Percentiles rank a stretch among this genome's conserved stretches.
phyloP scores from a whole-genome alignment of 352 stramenopile genomes.

The Phytophthora niederhauseri region DNA sequence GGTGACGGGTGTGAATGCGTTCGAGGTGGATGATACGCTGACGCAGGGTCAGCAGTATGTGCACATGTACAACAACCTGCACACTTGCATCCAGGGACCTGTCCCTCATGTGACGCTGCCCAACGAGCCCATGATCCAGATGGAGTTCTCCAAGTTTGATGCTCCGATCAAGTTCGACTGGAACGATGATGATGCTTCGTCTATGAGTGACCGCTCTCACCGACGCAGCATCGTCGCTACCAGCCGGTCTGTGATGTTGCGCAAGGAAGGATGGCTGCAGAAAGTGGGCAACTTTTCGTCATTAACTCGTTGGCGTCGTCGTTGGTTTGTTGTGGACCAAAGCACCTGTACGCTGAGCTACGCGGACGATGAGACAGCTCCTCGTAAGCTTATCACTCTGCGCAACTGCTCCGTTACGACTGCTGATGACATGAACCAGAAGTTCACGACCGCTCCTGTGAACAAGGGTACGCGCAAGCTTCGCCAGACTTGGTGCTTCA shows the following conservation, averaged over 20 bases:
- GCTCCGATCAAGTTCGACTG: conserved; percentile 73
- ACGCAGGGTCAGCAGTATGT: conserved; percentile 64
- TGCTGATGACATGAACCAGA: conserved; percentile 85
- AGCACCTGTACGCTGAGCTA: conserved; percentile 76
- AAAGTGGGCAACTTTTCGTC: conserved; percentile 70
- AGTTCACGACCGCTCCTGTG: conserved; percentile 84
- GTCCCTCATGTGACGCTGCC: conserved; percentile 68
- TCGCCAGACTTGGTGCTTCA: conserved; percentile 88
- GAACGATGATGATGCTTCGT: conserved; percentile 30
- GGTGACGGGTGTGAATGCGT: conserved; percentile 78
- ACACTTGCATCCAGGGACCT: conserved; percentile 63
- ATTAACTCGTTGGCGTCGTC: conserved; percentile 66
- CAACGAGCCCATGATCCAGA: conserved; percentile 66
- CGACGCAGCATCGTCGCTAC: conserved; percentile 27
- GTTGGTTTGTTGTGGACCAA: conserved; percentile 81
- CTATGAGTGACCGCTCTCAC: conserved; percentile 27
- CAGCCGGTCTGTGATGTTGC: conserved; percentile 43
- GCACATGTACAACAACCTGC: conserved; percentile 78
- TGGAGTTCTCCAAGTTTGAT: conserved; percentile 65
- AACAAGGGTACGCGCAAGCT: conserved; percentile 86
- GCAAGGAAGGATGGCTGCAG: conserved; percentile 80
- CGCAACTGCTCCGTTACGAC: conserved; percentile 64
- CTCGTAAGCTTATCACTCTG: conserved; percentile 70
- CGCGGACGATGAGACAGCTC: conserved; percentile 55
- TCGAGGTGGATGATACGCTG: conserved; percentile 72